Conservation (phyloP, 2,329 filamentous ascomycete species). For the Trichoderma hamatum region DNA sequence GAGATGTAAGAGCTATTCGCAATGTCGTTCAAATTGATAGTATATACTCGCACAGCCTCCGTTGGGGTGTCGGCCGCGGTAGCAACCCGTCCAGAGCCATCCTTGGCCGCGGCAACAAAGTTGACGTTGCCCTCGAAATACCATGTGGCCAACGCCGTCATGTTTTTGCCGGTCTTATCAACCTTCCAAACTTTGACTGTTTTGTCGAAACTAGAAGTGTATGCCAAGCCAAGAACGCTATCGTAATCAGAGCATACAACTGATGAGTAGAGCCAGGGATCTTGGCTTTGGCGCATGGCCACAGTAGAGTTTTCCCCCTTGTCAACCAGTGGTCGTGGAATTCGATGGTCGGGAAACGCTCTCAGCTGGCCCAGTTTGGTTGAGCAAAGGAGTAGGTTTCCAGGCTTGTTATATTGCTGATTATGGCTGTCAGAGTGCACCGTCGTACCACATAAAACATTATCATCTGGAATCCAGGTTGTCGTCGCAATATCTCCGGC, state of each 20-base stretch:
- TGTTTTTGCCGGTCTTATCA: constrained; percentile 42
- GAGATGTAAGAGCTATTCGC: constrained; percentile 42
- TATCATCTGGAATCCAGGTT: constrained; percentile 57
- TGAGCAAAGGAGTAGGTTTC: constrained; percentile 63
- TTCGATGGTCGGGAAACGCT: constrained; percentile 60
- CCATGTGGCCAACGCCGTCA: constrained; percentile 55
- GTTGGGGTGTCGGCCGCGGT: constrained; percentile 60
- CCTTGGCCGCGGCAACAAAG: constrained; percentile 60
- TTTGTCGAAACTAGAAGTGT: constrained; percentile 64
- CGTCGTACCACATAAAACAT: constrained; percentile 64
- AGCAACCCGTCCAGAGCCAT: constrained; percentile 54
- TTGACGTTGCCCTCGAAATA: constrained; percentile 62
- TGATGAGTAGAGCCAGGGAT: constrained; percentile 66
- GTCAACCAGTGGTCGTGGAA: constrained; percentile 56
- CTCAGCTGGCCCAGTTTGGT: constrained; percentile 47
- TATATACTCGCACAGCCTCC: constrained; percentile 61
- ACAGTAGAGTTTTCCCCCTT: constrained; percentile 58
- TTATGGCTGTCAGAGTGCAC: constrained; percentile 65
- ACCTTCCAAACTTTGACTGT: constrained; percentile 64
- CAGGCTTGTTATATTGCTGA: constrained; percentile 67
- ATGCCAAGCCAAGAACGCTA: constrained; percentile 48
- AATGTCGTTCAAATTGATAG: constrained; percentile 44
- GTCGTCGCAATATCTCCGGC: constrained; percentile 64
- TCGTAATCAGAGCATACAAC: constrained; percentile 65
- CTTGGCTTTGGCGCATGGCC: constrained; percentile 61